Percentiles rank a stretch among this genome's conserved stretches.
Conservation (phyloP, 352 stramenopile species). For the Globisporangium splendens region DNA sequence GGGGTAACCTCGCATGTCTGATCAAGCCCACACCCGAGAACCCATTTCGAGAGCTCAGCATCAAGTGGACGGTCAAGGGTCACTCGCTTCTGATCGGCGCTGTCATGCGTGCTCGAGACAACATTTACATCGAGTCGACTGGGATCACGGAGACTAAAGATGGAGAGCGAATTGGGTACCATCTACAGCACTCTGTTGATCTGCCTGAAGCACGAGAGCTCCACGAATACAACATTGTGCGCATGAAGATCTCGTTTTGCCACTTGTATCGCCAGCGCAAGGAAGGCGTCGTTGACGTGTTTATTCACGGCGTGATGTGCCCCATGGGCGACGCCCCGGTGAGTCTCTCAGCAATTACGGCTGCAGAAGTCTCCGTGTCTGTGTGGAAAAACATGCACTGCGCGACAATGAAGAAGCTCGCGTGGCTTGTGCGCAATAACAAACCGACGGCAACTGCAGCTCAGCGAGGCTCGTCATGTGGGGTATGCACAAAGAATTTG, state of each 20-base stretch:
- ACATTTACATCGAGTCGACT: slow-evolving; percentile 51
- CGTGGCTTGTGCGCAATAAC: slow-evolving; percentile 3
- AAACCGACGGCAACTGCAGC: background rate
- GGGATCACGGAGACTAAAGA: slow-evolving; percentile 30
- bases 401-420: slow-evolving; percentile 13
- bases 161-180: slow-evolving; percentile 47
- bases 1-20: slow-evolving; percentile 32
- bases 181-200: slow-evolving; percentile 55
- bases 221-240: slow-evolving; percentile 27
- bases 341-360: background rate
- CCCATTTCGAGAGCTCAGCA: slow-evolving; percentile 35
- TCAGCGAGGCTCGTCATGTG: too few species aligned
- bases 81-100: slow-evolving; percentile 26
- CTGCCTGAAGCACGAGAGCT: slow-evolving; percentile 41
- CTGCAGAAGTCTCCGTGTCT: background rate
- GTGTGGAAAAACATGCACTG: slow-evolving; percentile 8
- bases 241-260: slow-evolving; percentile 51
- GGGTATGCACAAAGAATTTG: too few species aligned
- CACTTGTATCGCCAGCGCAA: slow-evolving; percentile 44
- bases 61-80: slow-evolving; percentile 56
- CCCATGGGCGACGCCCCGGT: slow-evolving; percentile 1
- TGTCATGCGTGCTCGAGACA: slow-evolving; percentile 51
- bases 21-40: slow-evolving; percentile 27
- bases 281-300: slow-evolving; percentile 43
- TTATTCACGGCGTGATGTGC: slow-evolving; percentile 13